Evolutionary conservation across 1,139 yeast genomes (phyloP).

Genomic region (Nakaseomyces sp.): DNA sequence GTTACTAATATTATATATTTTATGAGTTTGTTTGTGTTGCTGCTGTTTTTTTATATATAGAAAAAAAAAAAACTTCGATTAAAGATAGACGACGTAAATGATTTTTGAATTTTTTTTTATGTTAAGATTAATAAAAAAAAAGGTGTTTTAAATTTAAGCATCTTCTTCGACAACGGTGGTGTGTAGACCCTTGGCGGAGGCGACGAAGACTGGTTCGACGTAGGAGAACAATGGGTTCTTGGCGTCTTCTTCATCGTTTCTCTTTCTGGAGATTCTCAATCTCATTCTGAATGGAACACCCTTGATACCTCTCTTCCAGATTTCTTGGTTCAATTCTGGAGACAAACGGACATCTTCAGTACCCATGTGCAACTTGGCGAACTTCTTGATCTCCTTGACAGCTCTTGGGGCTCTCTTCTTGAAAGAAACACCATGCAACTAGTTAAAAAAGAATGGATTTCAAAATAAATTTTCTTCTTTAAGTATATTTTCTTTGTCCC

Average conservation of each 20-base stretch:
- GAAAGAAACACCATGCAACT: constrained; percentile 97
- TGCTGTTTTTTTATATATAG: background rate
- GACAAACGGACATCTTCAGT: constrained; percentile 98
- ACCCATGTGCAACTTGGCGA: constrained; percentile 98
- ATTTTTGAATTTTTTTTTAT: too few species aligned
- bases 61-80: constrained; percentile 10
- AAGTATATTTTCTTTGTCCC: too few species aligned
- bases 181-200: constrained; percentile 94
- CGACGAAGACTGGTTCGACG: constrained; percentile 95
- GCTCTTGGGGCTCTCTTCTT: constrained; percentile 99
- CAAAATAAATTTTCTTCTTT: background rate
- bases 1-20: constrained; percentile 1
- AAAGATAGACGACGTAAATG: constrained; percentile 4
- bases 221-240: constrained; percentile 96
- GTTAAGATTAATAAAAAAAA: too few species aligned
- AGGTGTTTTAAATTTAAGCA: constrained; percentile 36
- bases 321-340: constrained; percentile 96
- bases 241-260: constrained; percentile 99
- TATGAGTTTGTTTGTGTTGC: background rate
- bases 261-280: constrained; percentile 98
- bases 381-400: constrained; percentile 97
- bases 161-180: constrained; percentile 94
- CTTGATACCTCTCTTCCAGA: constrained; percentile 99
- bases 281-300: constrained; percentile 98
- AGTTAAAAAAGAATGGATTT: constrained; percentile 8